Conservation (phyloP, 345 rosid species). For the Viola odorata region DNA sequence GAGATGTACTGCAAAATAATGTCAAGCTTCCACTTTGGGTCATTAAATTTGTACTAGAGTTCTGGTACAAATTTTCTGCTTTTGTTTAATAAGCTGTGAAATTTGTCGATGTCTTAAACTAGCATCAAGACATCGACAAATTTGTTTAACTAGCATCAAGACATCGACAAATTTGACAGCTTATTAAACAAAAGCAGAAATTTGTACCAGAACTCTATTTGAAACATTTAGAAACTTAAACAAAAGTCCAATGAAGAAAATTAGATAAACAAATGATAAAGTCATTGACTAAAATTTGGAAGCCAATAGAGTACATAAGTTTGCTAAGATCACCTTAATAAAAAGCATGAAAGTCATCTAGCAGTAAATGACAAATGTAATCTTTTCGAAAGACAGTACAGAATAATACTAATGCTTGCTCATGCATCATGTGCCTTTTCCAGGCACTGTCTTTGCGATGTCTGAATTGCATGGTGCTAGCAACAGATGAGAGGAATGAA, state of each 20-base stretch:
- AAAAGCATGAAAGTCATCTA: neutral
- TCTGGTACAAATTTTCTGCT: no score
- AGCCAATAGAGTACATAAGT: no score
- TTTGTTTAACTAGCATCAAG: neutral
- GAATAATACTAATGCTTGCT: neutral
- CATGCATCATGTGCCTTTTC: neutral
- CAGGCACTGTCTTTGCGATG: neutral
- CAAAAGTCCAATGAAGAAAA: no score
- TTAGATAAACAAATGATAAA: no score
- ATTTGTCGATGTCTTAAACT: neutral
- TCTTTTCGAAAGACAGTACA: neutral
- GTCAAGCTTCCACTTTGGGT: conserved; percentile 83
- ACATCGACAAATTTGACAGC: neutral
- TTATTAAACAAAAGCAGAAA: no score
- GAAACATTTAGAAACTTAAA: no score
- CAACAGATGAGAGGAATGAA: neutral
- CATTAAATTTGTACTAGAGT: conserved; percentile 54
- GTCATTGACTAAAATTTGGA: no score
- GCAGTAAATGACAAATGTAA: neutral
- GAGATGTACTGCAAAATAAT: conserved; percentile 54
- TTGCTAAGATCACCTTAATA: neutral
- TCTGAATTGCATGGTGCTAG: neutral
- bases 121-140: neutral
- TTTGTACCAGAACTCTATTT: no score
- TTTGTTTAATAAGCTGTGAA: no score